Percentiles rank a stretch among this genome's conserved stretches.
These are phyloP conservation scores for Ascomycota sp. DNA, from an alignment of 2,329 filamentous ascomycete species.

Conservation along the genomic window DNA sequence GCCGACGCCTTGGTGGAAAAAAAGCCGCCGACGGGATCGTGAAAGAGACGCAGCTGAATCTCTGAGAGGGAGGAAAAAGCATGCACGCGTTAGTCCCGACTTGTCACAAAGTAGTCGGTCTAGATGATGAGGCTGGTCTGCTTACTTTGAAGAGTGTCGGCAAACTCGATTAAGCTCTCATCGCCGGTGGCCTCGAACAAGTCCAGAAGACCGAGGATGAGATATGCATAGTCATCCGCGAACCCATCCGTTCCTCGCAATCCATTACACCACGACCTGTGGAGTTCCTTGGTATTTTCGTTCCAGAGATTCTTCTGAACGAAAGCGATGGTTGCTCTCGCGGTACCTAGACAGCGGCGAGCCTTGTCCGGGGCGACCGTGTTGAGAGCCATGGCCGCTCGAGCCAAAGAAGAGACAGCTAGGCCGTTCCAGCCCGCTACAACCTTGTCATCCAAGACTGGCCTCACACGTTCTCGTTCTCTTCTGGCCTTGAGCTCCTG, in stretches of 20 bases:
- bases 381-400: constrained; percentile 46
- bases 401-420: constrained; percentile 61
- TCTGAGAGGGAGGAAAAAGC: constrained; percentile 18
- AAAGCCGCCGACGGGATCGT: constrained; percentile 49
- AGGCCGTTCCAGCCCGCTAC: constrained; percentile 76
- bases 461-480: constrained; percentile 50
- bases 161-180: constrained; percentile 53
- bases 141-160: constrained; percentile 55
- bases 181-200: constrained; percentile 69
- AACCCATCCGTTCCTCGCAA: constrained; percentile 44
- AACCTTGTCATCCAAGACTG: constrained; percentile 70
- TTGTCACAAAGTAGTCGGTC: too few relatives aligned
- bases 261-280: constrained; percentile 49
- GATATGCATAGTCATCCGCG: constrained; percentile 83
- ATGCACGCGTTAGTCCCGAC: too few relatives aligned
- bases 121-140: neutral
- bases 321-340: constrained; percentile 46
- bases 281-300: constrained; percentile 34
- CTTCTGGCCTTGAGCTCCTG: constrained; percentile 47
- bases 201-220: constrained; percentile 62
- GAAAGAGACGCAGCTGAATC: constrained; percentile 55
- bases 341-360: constrained; percentile 38
- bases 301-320: constrained; percentile 57
- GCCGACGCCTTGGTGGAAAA: constrained; percentile 44
- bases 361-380: constrained; percentile 33